phyloP scores from a whole-genome alignment of 768 basidiomycete species.

The Clavaria fumosa region DNA sequence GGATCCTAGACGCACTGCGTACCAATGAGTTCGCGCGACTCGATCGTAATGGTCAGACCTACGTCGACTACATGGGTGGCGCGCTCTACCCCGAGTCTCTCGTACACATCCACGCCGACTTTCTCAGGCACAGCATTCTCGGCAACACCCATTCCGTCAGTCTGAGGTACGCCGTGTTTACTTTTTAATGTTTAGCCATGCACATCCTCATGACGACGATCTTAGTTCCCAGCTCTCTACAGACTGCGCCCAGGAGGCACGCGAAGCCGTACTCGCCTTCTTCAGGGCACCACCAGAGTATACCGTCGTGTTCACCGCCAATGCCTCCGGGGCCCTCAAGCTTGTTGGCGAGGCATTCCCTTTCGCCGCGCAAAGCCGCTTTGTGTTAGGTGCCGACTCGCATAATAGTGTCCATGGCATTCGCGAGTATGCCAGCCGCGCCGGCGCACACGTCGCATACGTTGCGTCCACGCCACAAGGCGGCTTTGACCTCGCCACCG shows the following conservation, averaged over 20 bases:
- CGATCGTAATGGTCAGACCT: constrained; percentile 50
- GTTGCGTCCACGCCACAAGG: constrained; percentile 48
- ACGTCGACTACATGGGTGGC: constrained; percentile 81
- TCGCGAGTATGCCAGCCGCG: constrained; percentile 46
- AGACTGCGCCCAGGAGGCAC: constrained; percentile 50
- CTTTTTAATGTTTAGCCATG: not conserved
- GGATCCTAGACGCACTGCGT: constrained; percentile 56
- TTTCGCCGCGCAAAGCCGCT: constrained; percentile 39
- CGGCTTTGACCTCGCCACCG: constrained; percentile 40
- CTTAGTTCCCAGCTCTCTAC: constrained; percentile 57
- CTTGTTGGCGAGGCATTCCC: constrained; percentile 73
- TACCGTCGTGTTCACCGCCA: constrained; percentile 69
- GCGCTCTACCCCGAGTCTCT: constrained; percentile 69
- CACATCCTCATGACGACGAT: constrained; percentile 8
- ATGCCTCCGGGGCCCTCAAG: constrained; percentile 67
- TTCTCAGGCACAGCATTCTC: constrained; percentile 48
- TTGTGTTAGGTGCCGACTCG: constrained; percentile 60
- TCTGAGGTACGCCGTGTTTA: constrained; percentile 39
- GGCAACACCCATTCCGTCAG: constrained; percentile 80
- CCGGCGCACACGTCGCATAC: constrained; percentile 45
- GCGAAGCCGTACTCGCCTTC: constrained; percentile 57
- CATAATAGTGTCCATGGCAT: constrained; percentile 81
- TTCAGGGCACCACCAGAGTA: constrained; percentile 65
- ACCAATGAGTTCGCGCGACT: constrained; percentile 46
- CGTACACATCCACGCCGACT: constrained; percentile 51